Conservation (phyloP, 371 early-diverging fungal species). For the Dichotomocladium elegans region DNA sequence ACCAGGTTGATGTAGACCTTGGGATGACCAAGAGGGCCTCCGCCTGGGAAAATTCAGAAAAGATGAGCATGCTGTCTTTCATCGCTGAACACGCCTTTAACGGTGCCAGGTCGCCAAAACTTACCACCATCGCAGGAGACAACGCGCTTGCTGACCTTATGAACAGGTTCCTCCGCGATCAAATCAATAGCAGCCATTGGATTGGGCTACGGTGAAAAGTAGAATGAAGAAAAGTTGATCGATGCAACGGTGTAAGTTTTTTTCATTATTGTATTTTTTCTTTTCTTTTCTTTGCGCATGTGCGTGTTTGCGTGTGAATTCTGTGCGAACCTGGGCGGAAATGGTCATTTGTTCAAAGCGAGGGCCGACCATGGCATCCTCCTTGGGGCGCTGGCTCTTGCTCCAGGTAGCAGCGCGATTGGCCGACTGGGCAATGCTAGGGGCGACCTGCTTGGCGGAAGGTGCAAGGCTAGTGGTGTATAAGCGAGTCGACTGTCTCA, state of each 20-base stretch:
- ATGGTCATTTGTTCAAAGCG: constrained; percentile 90
- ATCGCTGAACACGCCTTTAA: neutral
- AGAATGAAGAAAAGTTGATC: too few relatives aligned
- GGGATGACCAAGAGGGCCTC: constrained; percentile 91
- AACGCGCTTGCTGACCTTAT: constrained; percentile 66
- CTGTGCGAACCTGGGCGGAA: constrained; percentile 65
- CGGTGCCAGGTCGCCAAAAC: neutral
- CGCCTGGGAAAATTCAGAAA: constrained; percentile 50
- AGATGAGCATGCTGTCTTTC: neutral
- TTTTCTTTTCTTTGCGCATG: too few relatives aligned
- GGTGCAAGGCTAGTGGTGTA: constrained; percentile 35
- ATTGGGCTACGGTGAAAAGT: too few relatives aligned
- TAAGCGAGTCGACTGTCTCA: neutral
- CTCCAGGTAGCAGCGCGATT: constrained; percentile 82
- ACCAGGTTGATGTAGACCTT: constrained; percentile 93
- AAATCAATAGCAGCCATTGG: constrained; percentile 91
- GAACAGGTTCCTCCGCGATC: constrained; percentile 85
- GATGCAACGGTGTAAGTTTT: neutral
- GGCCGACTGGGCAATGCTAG: constrained; percentile 58
- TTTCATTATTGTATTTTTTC: neutral
- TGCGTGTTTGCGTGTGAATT: neutral
- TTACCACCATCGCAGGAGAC: constrained; percentile 89
- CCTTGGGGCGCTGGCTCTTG: constrained; percentile 65
- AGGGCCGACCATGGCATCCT: constrained; percentile 73
- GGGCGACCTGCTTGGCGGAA: constrained; percentile 33